Evolutionary conservation across 225 moss, liverwort and hornwort genomes (phyloP).

Genomic region (Bryum argenteum): DNA sequence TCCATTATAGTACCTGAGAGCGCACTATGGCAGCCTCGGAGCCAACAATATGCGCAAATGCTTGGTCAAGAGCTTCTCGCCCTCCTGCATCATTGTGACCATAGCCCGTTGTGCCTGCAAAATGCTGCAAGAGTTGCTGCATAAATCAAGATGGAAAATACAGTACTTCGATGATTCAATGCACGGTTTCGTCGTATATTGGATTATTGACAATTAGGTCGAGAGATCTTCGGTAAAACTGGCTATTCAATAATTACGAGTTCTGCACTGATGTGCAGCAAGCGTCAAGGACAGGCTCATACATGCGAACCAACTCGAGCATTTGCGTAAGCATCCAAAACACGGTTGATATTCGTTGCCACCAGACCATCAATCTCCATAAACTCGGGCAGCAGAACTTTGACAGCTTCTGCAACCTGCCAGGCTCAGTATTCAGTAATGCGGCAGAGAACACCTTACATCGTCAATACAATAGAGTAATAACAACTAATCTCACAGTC

Average conservation of each 20-base stretch:
- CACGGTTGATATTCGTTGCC: conserved; percentile 77
- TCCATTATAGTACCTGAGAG: conserved; percentile 65
- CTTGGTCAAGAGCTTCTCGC: conserved; percentile 82
- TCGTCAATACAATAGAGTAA: neutral
- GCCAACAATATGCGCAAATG: conserved; percentile 85
- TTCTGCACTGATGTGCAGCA: neutral
- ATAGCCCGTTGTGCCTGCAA: conserved; percentile 90
- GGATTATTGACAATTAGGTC: conserved; percentile 3
- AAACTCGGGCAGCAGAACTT: conserved; percentile 72
- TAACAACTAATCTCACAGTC: neutral
- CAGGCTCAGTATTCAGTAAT: conserved; percentile 2
- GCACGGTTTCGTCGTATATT: neutral
- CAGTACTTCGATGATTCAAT: neutral
- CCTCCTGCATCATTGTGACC: conserved; percentile 96
- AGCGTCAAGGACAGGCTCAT: conserved; percentile 26
- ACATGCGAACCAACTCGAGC: conserved; percentile 93
- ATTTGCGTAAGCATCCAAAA: conserved; percentile 75
- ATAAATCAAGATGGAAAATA: conserved; percentile 13
- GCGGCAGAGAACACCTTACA: conserved; percentile 2
- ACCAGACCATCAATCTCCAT: conserved; percentile 84
- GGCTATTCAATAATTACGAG: neutral
- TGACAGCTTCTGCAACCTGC: conserved; percentile 81
- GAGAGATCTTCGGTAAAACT: neutral
- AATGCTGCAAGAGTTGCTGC: conserved; percentile 63
- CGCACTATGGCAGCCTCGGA: conserved; percentile 91